Conservation (phyloP, 345 rosid genomes). For the Geranium brycei region DNA sequence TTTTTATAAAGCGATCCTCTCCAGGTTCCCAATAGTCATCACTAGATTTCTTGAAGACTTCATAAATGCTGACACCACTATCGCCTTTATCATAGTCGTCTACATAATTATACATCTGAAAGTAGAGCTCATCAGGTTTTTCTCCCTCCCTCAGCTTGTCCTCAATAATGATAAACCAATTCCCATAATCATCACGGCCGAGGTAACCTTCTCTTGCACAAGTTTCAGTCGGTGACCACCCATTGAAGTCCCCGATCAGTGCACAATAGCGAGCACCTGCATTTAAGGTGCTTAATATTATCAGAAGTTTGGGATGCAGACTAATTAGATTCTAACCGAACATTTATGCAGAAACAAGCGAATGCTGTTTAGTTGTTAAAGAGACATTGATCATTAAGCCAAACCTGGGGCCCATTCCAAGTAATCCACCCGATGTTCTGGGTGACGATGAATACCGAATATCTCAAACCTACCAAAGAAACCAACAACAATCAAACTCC, state of each 20-base stretch:
- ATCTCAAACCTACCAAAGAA: constrained; percentile 45
- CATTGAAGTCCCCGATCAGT: constrained; percentile 72
- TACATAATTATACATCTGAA: constrained; percentile 81
- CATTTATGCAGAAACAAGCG: too few relatives aligned
- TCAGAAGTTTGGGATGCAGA: background rate
- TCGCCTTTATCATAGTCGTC: constrained; percentile 93
- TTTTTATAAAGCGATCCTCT: constrained; percentile 64
- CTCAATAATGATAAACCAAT: constrained; percentile 85
- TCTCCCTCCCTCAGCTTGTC: constrained; percentile 83
- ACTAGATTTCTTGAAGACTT: constrained; percentile 58
- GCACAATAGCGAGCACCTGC: constrained; percentile 95
- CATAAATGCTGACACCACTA: constrained; percentile 58
- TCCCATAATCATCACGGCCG: constrained; percentile 92
- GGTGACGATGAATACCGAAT: constrained; percentile 72
- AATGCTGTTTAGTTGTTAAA: too few relatives aligned
- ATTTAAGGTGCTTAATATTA: constrained; percentile 9
- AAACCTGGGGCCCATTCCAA: constrained; percentile 99
- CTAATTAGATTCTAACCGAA: too few relatives aligned
- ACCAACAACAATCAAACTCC: constrained; percentile 1
- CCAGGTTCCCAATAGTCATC: constrained; percentile 99
- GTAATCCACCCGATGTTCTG: constrained; percentile 79
- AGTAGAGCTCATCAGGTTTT: constrained; percentile 75
- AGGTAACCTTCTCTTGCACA: constrained; percentile 69
- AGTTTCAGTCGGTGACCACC: constrained; percentile 84
- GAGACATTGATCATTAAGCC: constrained; percentile 5